Evolutionary conservation across 371 early-diverging fungal genomes (phyloP), one percentile per base, ranked within the genome.

Genomic region (Mortierella sp.): DNA sequence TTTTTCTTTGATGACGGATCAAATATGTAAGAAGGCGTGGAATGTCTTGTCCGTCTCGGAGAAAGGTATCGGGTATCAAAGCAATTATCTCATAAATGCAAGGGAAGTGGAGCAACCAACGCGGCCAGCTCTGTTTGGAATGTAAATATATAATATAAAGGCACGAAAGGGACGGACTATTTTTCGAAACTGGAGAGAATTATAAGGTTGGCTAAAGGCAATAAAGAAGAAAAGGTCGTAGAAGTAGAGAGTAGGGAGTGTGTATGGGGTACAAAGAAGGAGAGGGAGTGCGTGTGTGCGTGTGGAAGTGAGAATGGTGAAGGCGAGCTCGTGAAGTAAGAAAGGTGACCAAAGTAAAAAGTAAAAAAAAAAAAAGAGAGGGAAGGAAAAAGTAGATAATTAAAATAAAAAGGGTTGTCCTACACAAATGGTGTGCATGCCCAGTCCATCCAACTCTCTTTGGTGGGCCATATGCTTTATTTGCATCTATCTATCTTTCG

Each of bases 131-230:
- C 35, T 28, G 57, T 40, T 35, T 55, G 68, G 72, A 72, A 72
- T 72, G 72, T 68, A 40, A 62, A 58, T 40, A 61, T 58, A 59
- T 47, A 55, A 52, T 52, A 28, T 30, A 30, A 55, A 57, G n/a
- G 32, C 26, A 28, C 32, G 32, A 57, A 28, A 28, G 32, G 32
- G 22, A 54, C 10, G 55, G n/a, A 32, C 30, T 2, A 20, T 60
- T 35, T 16, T 32, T 35, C 22, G 22, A 60, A 30, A 39, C 28
- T 49, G 9, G 57, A 10, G 62, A 6, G 40, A 55, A 61, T 43
- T 32, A 45, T 35, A 32, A 58, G 39, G 45, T n/a, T 66, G 57
- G 35, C 1, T 35, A 47, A 45, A 43, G 52, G 32, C 30, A 43
- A 37, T 16, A 18, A 58, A 47, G 24, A 58, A 24, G 10, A 35